Conservation (phyloP, 441 rosid genomes). For the Gossypium gossypioides region DNA sequence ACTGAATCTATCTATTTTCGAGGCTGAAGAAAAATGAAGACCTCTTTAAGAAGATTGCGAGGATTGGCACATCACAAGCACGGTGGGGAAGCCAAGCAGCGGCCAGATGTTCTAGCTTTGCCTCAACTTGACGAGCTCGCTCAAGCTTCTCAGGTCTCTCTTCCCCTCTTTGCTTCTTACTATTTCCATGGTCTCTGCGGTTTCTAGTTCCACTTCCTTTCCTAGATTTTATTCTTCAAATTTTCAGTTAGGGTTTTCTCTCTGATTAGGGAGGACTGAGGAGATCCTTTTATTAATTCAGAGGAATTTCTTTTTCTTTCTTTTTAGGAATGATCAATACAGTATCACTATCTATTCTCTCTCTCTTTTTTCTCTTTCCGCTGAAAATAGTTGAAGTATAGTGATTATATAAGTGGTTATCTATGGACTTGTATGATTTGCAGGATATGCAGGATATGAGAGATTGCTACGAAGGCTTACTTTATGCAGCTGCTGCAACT, state of each 20-base stretch:
- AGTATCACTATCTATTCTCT: background rate
- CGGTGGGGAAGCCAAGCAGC: slow-evolving; percentile 30
- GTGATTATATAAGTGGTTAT: background rate
- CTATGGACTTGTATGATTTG: background rate
- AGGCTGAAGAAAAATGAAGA: slow-evolving; percentile 37
- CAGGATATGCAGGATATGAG: slow-evolving; percentile 62
- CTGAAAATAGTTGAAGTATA: background rate
- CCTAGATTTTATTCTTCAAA: background rate
- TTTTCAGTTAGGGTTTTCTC: background rate
- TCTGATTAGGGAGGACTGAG: background rate
- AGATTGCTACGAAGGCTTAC: slow-evolving; percentile 62
- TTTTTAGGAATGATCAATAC: background rate
- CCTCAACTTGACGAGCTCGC: slow-evolving; percentile 59
- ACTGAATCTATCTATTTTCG: background rate
- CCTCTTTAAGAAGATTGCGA: slow-evolving; percentile 60
- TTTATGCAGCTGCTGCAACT: slow-evolving; percentile 64
- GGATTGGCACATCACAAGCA: slow-evolving; percentile 44
- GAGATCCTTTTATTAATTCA: background rate
- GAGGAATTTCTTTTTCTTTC: background rate
- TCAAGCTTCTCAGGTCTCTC: slow-evolving; percentile 55
- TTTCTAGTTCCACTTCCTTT: background rate
- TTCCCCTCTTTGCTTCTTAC: background rate
- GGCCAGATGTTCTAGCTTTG: slow-evolving; percentile 37
- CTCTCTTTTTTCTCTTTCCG: background rate
- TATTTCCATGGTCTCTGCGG: background rate